Evolutionary conservation across 208 protist genomes (phyloP).

Genomic region (Leishmania guyanensis): DNA sequence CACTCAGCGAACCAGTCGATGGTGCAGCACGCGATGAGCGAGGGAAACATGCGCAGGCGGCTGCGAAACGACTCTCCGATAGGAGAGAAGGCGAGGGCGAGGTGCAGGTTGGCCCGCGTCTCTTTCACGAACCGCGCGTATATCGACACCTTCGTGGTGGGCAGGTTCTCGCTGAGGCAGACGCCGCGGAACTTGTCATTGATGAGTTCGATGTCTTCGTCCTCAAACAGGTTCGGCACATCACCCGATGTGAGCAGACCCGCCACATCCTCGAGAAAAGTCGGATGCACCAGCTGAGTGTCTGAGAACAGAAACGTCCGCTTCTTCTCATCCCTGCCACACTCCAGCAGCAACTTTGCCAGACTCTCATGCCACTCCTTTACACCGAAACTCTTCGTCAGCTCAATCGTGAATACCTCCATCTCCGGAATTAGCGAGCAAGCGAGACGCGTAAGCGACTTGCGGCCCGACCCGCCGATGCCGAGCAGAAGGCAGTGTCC

Average conservation of each 20-base stretch:
- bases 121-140: conserved; percentile 95
- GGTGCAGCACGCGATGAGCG: conserved; percentile 97
- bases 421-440: conserved; percentile 93
- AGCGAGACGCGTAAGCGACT: conserved; percentile 95
- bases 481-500: conserved; percentile 97
- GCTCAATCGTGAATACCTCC: conserved; percentile 96
- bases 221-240: conserved; percentile 97
- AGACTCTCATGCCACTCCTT: conserved; percentile 97
- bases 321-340: conserved; percentile 95
- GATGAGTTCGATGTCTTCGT: conserved; percentile 96
- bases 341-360: conserved; percentile 91
- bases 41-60: conserved; percentile 97
- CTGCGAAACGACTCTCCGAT: conserved; percentile 95
- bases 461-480: conserved; percentile 97
- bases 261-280: conserved; percentile 98
- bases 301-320: conserved; percentile 97
- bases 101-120: conserved; percentile 94
- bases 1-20: conserved; percentile 99
- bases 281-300: conserved; percentile 96
- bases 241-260: conserved; percentile 96
- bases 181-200: conserved; percentile 94
- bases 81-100: conserved; percentile 96
- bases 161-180: conserved; percentile 89
- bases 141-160: conserved; percentile 95
- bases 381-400: conserved; percentile 96